Conservation (phyloP, 1,284 basidiomycete species). For the Leccinum brunneo-olivaceum region DNA sequence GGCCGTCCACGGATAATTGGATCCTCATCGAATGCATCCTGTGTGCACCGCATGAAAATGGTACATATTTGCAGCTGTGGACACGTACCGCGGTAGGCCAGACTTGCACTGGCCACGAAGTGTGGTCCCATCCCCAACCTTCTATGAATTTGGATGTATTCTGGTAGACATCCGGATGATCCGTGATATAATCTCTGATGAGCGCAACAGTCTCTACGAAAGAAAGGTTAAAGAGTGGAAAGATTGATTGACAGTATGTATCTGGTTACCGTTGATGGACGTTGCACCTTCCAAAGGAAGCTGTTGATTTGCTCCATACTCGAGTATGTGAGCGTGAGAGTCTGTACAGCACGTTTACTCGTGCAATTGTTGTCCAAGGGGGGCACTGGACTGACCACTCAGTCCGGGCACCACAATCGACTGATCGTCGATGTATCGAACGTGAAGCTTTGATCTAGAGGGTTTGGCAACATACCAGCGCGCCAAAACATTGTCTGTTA, state of each 20-base stretch:
- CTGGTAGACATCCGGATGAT: constrained; percentile 46
- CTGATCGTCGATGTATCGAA: constrained; percentile 47
- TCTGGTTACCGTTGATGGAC: constrained; percentile 51
- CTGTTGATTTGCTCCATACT: constrained; percentile 63
- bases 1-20: constrained; percentile 60
- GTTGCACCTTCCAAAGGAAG: constrained; percentile 62
- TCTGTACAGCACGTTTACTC: constrained; percentile 40
- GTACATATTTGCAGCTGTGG: background rate
- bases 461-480: constrained; percentile 33
- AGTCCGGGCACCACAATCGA: constrained; percentile 63
- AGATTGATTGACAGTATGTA: background rate
- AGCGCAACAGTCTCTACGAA: constrained; percentile 55
- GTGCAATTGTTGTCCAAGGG: constrained; percentile 4
- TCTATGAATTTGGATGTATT: constrained; percentile 63
- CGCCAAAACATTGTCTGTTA: constrained; percentile 38
- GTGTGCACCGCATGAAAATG: background rate
- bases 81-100: constrained; percentile 69
- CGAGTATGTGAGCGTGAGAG: constrained; percentile 75
- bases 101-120: constrained; percentile 54
- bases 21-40: constrained; percentile 73
- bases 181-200: constrained; percentile 60
- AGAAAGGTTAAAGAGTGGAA: background rate
- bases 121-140: constrained; percentile 93
- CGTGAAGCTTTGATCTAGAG: constrained; percentile 24
- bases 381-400: constrained; percentile 42